Evolutionary conservation across 2,329 filamentous ascomycete genomes (phyloP).

Genomic region (Aspergillus felis): DNA sequence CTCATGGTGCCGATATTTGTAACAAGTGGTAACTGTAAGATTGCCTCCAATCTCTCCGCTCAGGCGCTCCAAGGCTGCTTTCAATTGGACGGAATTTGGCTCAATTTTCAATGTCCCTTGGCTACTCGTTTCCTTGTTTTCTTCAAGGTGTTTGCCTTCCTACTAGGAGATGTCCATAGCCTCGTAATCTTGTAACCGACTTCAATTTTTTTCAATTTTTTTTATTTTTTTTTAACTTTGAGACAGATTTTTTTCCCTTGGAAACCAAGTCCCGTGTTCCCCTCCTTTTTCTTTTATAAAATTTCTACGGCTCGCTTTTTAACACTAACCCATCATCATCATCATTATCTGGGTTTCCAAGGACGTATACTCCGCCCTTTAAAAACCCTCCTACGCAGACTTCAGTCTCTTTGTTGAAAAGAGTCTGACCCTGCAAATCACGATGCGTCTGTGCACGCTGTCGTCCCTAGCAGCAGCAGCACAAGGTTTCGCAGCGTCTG

Average conservation of each 20-base stretch:
- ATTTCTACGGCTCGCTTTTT: neutral
- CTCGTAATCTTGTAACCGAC: neutral
- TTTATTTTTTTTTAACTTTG: too few species aligned
- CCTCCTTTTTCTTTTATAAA: neutral
- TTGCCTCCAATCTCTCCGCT: neutral
- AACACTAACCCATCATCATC: neutral
- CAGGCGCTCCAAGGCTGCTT: neutral
- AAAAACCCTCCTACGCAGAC: neutral
- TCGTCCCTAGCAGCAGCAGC: constrained; percentile 14
- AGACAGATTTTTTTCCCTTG: neutral
- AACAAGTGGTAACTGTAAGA: neutral
- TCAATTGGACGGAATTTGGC: neutral
- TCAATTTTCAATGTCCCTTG: neutral
- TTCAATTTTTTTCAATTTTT: neutral
- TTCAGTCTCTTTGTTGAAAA: constrained; percentile 10
- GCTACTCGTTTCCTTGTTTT: neutral
- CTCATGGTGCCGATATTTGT: neutral
- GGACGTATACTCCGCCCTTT: neutral
- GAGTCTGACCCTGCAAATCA: constrained; percentile 17
- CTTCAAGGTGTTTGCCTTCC: neutral
- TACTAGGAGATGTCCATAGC: too few species aligned
- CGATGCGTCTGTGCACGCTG: constrained; percentile 27
- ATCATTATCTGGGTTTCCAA: neutral
- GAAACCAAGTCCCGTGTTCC: neutral
- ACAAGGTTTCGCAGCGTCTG: constrained; percentile 29